Conservation (phyloP, 1,284 basidiomycete species). For the Tremellales sp. region DNA sequence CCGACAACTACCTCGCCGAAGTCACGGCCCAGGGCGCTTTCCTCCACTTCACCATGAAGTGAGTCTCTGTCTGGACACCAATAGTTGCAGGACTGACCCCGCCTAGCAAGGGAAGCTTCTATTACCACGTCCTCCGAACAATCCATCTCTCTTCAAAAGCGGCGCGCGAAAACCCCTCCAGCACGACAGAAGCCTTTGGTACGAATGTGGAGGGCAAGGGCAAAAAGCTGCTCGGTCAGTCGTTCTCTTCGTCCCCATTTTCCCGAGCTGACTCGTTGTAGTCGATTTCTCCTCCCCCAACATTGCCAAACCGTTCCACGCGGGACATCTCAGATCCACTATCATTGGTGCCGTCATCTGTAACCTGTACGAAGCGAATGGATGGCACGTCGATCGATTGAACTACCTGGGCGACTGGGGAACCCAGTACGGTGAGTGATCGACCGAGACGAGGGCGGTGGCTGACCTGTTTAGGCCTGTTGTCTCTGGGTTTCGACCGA, state of each 20-base stretch:
- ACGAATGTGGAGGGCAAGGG: conserved; percentile 69
- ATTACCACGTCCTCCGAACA: conserved; percentile 72
- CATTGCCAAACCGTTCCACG: conserved; percentile 98
- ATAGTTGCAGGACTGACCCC: neutral
- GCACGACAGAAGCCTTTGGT: conserved; percentile 61
- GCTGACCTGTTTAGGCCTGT: conserved; percentile 74
- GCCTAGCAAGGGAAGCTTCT: conserved; percentile 57
- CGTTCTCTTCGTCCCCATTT: neutral
- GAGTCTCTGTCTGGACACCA: conserved; percentile 9
- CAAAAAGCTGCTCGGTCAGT: conserved; percentile 52
- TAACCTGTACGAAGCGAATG: conserved; percentile 88
- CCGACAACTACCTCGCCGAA: conserved; percentile 51
- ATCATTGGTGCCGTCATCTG: conserved; percentile 94
- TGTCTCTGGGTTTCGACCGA: conserved; percentile 87
- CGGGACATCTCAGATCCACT: conserved; percentile 92
- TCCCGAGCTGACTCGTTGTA: no score
- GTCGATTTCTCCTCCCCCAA: conserved; percentile 94
- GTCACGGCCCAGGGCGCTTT: conserved; percentile 71
- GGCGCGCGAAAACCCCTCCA: conserved; percentile 30
- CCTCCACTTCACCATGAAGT: conserved; percentile 73
- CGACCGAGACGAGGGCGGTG: conserved; percentile 1
- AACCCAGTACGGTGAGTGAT: conserved; percentile 63
- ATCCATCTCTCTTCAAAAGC: conserved; percentile 64
- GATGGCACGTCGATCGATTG: conserved; percentile 85
- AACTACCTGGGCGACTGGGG: conserved; percentile 98